Base-by-base conservation (phyloP, 805 yeast species). In the Hanseniaspora valbyensis region DNA sequence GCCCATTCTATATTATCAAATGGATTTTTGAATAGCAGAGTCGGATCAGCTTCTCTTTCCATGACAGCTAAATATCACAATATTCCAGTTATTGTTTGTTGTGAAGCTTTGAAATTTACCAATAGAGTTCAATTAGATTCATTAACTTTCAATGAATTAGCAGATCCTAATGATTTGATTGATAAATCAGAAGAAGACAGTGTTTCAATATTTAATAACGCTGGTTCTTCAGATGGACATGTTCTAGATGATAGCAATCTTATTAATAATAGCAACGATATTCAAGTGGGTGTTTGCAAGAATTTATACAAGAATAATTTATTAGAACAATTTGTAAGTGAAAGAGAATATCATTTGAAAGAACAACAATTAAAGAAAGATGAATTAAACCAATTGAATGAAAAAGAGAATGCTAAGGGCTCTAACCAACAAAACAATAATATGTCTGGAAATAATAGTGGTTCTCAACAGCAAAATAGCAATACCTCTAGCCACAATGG, bases 1-100 rank as follows among this genome's bases (percentile, higher is more conserved):
- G 97, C 97, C 0, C 97, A 92, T 63, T 94, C 96, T 29, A 88
- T 92, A 85, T 73, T 92, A 52, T 87, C 96, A 8, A 92, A 92
- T 62, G 98, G 98, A 1, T 77, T 88, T 63, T 72, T 92, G 52
- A 88, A 85, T 62, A 84, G 96, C 1, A 77, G 98, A 54, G 96
- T 87, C 16, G 98, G 98, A 21, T 82, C 96, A 7, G 95, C 96
- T 0, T 70, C 89, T 67, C 77, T 92, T 42, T 95, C 97, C 8
- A 85, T 90, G 86, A 78, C 83, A 67, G 89, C 95, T 22, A 81
- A 83, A 57, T 78, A 83, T 50, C 78, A 89, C 61, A 84, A 88
- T 60, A 84, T 92, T 44, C 97, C 98, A 0, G 96, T 92, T 5
- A 73, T 92, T 55, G 95, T 94, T 1, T 86, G 96, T 60, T 90